Base-by-base conservation (phyloP, 768 basidiomycete species). In the Auriscalpium microsporum region DNA sequence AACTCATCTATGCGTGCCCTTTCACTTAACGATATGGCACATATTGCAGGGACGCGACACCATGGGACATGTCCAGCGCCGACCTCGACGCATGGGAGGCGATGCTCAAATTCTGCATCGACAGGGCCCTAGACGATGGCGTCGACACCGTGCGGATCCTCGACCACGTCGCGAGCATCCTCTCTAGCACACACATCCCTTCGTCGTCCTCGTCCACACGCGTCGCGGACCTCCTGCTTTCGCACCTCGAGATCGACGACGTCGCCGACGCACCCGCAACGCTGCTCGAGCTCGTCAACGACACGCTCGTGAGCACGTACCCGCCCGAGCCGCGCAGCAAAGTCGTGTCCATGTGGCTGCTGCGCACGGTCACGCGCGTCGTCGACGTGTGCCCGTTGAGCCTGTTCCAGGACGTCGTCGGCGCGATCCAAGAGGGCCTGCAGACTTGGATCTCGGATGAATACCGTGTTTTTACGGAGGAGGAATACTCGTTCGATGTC, bases 391-490 rank as follows among this genome's bases (percentile, higher is more conserved):
- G 83, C 63, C 83, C 85, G 2, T 56, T 58, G 5, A 77, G 76
- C 45, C 69, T 81, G 49, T 64, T 75, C 44, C 58, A 73, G 19
- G 66, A 68, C 21, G 62, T 86, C 42, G 63, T 88, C 48, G 74
- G 78, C 48, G 54, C 65, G 11, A 54, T 82, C 13, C 77, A 82
- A 58, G 83, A 81, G 1, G 81, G 83, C 10, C 50, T 87, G 23
- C 64, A 71, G 44, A 60, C 74, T 13, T 90, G 88, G 89, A 65
- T 90, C 34, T 73, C 77, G 17, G 88, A 91, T 67, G 79, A 82
- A 50, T 70, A 68, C 45, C 62, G 65, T 21, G 70, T 73, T 8
- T 79, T 85, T 67, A 70, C 71, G 11, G 71, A 70, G 34, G 76
- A 78, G 23, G 82, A 86, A 50, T 78, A 87, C 55, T 69, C 69